Conservation (phyloP, 108 stramenopile genomes). For the Bacterosira constricta region DNA sequence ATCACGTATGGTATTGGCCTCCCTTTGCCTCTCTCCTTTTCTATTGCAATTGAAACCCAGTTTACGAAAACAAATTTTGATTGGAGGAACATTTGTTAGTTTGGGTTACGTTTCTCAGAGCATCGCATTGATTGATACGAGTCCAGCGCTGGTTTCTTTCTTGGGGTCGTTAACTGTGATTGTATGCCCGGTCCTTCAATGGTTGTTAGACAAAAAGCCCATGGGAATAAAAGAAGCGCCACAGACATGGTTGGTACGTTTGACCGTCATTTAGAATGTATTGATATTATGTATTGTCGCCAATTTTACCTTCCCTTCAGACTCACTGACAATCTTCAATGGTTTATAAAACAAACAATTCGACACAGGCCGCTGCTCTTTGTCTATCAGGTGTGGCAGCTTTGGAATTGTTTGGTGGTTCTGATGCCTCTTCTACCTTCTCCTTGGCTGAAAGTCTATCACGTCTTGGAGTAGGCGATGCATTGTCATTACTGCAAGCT, state of each 20-base stretch:
- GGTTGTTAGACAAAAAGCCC: conserved; percentile 28
- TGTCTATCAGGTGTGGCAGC: conserved; percentile 48
- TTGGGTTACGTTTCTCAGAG: conserved; percentile 50
- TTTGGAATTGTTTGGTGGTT: conserved; percentile 40
- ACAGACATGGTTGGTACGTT: conserved; percentile 39
- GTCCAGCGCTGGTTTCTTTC: conserved; percentile 46
- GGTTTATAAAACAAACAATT: no score
- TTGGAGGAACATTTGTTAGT: conserved; percentile 39
- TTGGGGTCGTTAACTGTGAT: conserved; percentile 45
- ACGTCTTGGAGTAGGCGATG: conserved; percentile 38
- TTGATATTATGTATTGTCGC: no score
- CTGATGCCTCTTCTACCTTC: conserved; percentile 12
- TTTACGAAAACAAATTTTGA: conserved; percentile 7
- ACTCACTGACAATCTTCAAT: no score
- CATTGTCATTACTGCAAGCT: conserved; percentile 39
- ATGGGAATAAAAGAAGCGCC: conserved; percentile 44
- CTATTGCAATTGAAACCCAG: conserved; percentile 27
- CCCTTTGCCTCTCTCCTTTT: conserved; percentile 40
- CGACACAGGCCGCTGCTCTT: conserved; percentile 32
- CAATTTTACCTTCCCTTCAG: no score
- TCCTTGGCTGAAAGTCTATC: not conserved
- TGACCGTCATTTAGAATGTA: no score
- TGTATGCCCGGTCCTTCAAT: conserved; percentile 39
- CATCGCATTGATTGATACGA: conserved; percentile 33
- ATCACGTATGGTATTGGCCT: conserved; percentile 39